A percentile compares a stretch with the other conserved stretches of the same genome.
phyloP scores from a whole-genome alignment of 805 yeast genomes.

The Nakazawaea peltata region DNA sequence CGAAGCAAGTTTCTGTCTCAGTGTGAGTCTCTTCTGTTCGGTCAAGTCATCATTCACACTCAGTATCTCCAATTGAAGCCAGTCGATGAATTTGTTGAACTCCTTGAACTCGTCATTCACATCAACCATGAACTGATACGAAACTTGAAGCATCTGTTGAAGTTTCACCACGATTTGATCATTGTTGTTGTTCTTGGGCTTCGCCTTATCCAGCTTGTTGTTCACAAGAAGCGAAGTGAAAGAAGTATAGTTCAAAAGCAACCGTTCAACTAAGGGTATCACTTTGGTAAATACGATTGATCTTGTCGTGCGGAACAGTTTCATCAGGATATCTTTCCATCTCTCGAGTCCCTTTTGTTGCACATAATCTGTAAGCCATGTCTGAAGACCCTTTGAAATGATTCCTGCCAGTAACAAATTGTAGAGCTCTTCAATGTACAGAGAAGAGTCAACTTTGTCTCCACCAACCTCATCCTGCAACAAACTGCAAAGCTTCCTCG shows the following conservation, averaged over 20 bases:
- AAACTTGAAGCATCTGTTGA: slow-evolving; percentile 20
- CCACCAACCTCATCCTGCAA: slow-evolving; percentile 24
- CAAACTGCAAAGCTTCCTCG: slow-evolving; percentile 24
- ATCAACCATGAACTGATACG: slow-evolving; percentile 31
- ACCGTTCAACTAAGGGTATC: slow-evolving; percentile 48
- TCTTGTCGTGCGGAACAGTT: slow-evolving; percentile 41
- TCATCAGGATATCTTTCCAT: slow-evolving; percentile 43
- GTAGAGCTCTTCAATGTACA: slow-evolving; percentile 32
- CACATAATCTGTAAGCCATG: slow-evolving; percentile 56
- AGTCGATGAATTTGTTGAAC: slow-evolving; percentile 35
- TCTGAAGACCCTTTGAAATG: slow-evolving; percentile 38
- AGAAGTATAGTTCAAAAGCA: slow-evolving; percentile 37
- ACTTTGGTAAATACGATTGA: slow-evolving; percentile 39
- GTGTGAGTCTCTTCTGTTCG: slow-evolving; percentile 9
- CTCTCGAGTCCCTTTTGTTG: slow-evolving; percentile 60
- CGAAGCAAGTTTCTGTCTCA: too few relatives aligned
- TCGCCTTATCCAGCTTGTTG: too few relatives aligned
- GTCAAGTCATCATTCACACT: slow-evolving; percentile 31
- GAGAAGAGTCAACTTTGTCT: slow-evolving; percentile 4
- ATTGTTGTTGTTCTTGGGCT: too few relatives aligned
- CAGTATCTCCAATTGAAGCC: slow-evolving; percentile 31
- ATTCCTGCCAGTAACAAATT: slow-evolving; percentile 47
- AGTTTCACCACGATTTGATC: slow-evolving; percentile 14
- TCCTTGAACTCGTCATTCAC: slow-evolving; percentile 37
- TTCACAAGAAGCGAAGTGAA: slow-evolving; percentile 14